Conservation (phyloP, 345 rosid species). For the Sonneratia caseolaris region DNA sequence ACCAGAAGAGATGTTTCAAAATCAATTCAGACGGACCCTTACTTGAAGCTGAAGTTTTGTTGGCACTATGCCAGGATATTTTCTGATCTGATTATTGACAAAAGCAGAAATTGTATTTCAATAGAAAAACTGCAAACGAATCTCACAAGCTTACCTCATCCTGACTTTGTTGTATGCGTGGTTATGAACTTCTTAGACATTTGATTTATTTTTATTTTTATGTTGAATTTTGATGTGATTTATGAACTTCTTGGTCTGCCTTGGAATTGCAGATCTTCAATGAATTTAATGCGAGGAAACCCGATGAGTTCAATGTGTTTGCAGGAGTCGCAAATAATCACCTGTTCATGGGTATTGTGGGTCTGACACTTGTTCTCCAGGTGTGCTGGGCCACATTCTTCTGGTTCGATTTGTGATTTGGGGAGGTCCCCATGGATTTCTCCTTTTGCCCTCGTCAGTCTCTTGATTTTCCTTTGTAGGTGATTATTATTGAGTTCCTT, state of each 20-base stretch:
- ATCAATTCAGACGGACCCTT: too few species aligned
- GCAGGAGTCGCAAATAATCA: constrained; percentile 54
- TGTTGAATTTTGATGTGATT: not conserved
- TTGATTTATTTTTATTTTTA: not conserved
- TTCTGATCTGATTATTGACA: not conserved
- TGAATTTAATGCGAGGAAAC: constrained; percentile 92
- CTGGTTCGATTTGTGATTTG: not conserved
- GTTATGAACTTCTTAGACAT: too few species aligned
- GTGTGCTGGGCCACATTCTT: constrained; percentile 21
- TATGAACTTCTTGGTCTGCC: too few species aligned
- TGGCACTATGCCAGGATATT: too few species aligned
- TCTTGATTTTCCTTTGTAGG: constrained; percentile 24
- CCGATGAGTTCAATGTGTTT: constrained; percentile 77
- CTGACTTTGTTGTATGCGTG: too few species aligned
- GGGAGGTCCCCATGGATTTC: not conserved
- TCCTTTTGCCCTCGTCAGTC: not conserved
- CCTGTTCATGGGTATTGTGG: constrained; percentile 74
- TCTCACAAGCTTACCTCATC: too few species aligned
- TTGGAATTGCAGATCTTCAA: constrained; percentile 56
- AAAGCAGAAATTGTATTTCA: too few species aligned
- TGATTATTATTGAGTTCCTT: constrained; percentile 60
- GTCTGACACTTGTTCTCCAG: constrained; percentile 66
- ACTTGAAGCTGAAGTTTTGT: too few species aligned
- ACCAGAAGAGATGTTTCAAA: too few species aligned
- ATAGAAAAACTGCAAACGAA: too few species aligned